Evolutionary conservation across 768 basidiomycete species (phyloP).

Genomic region (Termitomyces sp.): DNA sequence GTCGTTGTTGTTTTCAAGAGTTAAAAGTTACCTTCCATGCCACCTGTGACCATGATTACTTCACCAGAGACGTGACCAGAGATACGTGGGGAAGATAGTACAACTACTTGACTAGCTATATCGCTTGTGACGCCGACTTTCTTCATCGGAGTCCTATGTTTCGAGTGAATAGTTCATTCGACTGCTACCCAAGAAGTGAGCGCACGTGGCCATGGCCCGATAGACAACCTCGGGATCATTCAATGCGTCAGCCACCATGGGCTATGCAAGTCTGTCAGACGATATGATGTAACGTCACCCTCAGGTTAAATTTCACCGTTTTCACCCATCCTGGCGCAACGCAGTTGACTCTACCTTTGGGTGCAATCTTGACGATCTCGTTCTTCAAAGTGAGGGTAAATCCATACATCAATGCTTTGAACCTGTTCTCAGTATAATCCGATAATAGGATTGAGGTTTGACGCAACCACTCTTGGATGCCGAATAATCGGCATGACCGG

Average conservation of each 20-base stretch:
- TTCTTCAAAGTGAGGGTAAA: slow-evolving; percentile 66
- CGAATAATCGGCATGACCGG: slow-evolving; percentile 62
- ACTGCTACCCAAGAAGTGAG: background rate
- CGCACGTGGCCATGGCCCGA: slow-evolving; percentile 64
- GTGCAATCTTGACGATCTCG: slow-evolving; percentile 74
- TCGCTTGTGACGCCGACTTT: slow-evolving; percentile 61
- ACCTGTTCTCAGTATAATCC: background rate
- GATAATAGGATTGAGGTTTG: no score
- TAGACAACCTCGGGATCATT: slow-evolving; percentile 50
- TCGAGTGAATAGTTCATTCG: background rate
- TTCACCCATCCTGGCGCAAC: slow-evolving; percentile 66
- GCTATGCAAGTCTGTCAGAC: slow-evolving; percentile 14
- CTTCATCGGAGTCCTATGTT: slow-evolving; percentile 57
- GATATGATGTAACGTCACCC: background rate
- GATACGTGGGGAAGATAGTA: slow-evolving; percentile 52
- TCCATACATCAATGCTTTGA: slow-evolving; percentile 67
- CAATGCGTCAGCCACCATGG: slow-evolving; percentile 54
- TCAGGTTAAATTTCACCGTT: slow-evolving; percentile 29
- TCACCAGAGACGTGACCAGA: slow-evolving; percentile 73
- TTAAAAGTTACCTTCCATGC: slow-evolving; percentile 60
- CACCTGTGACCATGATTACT: slow-evolving; percentile 66
- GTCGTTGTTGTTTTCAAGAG: background rate
- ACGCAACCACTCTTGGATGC: slow-evolving; percentile 62
- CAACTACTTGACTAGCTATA: slow-evolving; percentile 57
- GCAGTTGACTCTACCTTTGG: slow-evolving; percentile 63